Percentiles rank a stretch among this genome's conserved stretches.
Evolutionary conservation across 169 alveolate species (phyloP).

Genomic region (Eimeria maxima): DNA sequence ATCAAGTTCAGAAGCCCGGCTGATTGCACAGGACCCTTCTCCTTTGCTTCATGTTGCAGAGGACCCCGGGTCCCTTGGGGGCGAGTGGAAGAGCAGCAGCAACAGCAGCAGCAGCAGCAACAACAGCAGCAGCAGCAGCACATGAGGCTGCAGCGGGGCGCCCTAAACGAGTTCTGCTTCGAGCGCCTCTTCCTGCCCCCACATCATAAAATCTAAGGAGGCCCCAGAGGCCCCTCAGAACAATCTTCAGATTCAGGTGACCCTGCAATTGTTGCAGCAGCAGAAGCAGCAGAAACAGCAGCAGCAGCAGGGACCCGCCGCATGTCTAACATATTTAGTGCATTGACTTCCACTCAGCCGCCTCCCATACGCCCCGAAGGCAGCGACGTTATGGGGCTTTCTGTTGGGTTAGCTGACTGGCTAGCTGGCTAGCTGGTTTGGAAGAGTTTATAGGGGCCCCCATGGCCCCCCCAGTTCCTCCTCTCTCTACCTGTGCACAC

Average conservation of each 20-base stretch:
- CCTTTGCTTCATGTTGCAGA: not conserved
- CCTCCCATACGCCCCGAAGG: not conserved
- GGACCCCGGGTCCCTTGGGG: constrained; percentile 11
- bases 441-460: constrained; percentile 9
- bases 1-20: not conserved
- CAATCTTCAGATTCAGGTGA: not conserved
- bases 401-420: not conserved
- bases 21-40: not conserved
- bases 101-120: constrained; percentile 42
- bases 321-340: not conserved
- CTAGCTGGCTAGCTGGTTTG: not conserved
- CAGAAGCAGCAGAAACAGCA: constrained; percentile 31
- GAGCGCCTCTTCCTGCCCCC: constrained; percentile 25
- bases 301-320: constrained; percentile 38
- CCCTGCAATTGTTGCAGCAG: constrained; percentile 27
- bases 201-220: not conserved
- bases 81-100: constrained; percentile 63
- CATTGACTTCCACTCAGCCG: not conserved
- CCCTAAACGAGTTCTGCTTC: constrained; percentile 1
- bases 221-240: constrained; percentile 43
- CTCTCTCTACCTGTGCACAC: not conserved
- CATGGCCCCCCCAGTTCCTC: not conserved
- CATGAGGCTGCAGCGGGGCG: not conserved
- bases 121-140: not conserved
- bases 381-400: not conserved